Base-by-base conservation (phyloP, 1,284 basidiomycete genomes). In the Cutaneotrichosporon sp. region DNA sequence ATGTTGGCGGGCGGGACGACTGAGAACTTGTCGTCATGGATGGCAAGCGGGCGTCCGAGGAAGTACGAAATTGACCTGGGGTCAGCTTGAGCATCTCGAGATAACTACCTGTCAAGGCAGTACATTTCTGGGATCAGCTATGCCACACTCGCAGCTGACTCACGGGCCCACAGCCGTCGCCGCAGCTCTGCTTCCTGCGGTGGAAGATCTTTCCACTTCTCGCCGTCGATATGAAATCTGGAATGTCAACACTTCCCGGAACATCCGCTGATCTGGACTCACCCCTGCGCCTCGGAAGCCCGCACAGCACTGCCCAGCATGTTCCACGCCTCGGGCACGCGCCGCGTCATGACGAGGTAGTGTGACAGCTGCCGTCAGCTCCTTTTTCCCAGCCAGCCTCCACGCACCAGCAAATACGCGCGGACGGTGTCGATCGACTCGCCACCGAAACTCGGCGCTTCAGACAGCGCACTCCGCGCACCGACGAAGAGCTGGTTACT, bases 171-270 rank as follows among this genome's bases (percentile, higher is more conserved):
- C 2, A 70, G 42, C 11, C 66, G 48, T 4, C 67, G 54, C 20
- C 66, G 52, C 10, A 66, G 48, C 49, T 70, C 67, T 2, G 63
- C 60, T 32, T 67, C 59, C 33, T 62, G 57, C 3, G 58, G 42
- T 1, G 52, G 33, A 24, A 69, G 59, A 31, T 49, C 46, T 20
- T 57, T 56, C 67, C 65, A 67, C 16, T 49, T 43, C 25, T 52
- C 53, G 8, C 66, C 66, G 54, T 70, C 67, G 16, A 67, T 55
- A 34, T 70, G 66, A 26, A 67, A 57, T 5, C 66, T 64, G 44
- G 20, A 50, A 54, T 25, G 53, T 54, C 16, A 22, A n/a, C 25
- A 5, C 17, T n/a, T 11, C 26, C 22, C 11, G 11, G 3, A 5
- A 24, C 16, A 26, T 11, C 4, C 16, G 42, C 17, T 20, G 17